Percentiles rank a stretch among this genome's conserved stretches.
Conservation (phyloP, 495 filamentous ascomycete species). For the Penicillium pancosmium region DNA sequence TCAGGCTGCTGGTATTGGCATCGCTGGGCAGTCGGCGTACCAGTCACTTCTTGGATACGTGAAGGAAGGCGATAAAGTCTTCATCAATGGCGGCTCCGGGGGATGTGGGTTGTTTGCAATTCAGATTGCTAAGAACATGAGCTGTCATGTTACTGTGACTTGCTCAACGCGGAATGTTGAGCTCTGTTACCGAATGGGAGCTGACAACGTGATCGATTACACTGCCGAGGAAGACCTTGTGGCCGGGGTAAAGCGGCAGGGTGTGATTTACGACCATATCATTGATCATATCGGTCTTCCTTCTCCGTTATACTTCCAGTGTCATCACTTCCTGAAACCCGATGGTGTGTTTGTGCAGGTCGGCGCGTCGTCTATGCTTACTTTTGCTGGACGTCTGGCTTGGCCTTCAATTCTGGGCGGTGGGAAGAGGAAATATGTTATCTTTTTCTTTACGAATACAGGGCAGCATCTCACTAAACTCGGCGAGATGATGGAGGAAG, state of each 20-base stretch:
- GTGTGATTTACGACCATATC: slow-evolving; percentile 55
- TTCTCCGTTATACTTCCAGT: slow-evolving; percentile 54
- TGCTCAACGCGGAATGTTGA: slow-evolving; percentile 63
- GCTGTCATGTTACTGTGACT: slow-evolving; percentile 61
- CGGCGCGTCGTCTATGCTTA: slow-evolving; percentile 39
- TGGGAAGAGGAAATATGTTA: slow-evolving; percentile 57
- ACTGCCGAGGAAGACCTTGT: slow-evolving; percentile 52
- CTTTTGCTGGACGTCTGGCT: slow-evolving; percentile 33
- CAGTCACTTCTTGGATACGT: slow-evolving; percentile 60
- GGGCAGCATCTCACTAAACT: slow-evolving; percentile 56
- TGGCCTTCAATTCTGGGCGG: slow-evolving; percentile 65
- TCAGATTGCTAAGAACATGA: slow-evolving; percentile 67
- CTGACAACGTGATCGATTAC: slow-evolving; percentile 73
- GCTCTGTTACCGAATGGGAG: slow-evolving; percentile 60
- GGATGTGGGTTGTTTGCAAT: slow-evolving; percentile 64
- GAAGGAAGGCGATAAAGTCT: slow-evolving; percentile 56
- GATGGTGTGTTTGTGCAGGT: slow-evolving; percentile 61
- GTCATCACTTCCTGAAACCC: slow-evolving; percentile 56
- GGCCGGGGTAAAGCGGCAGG: slow-evolving; percentile 48
- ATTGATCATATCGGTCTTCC: slow-evolving; percentile 65
- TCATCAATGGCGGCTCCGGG: slow-evolving; percentile 70
- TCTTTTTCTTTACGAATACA: slow-evolving; percentile 43
- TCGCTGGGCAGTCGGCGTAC: slow-evolving; percentile 61
- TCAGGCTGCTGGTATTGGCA: slow-evolving; percentile 54
- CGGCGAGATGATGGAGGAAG: slow-evolving; percentile 60